Conservation (phyloP, 1,284 basidiomycete genomes). For the Dichomitus squalens region DNA sequence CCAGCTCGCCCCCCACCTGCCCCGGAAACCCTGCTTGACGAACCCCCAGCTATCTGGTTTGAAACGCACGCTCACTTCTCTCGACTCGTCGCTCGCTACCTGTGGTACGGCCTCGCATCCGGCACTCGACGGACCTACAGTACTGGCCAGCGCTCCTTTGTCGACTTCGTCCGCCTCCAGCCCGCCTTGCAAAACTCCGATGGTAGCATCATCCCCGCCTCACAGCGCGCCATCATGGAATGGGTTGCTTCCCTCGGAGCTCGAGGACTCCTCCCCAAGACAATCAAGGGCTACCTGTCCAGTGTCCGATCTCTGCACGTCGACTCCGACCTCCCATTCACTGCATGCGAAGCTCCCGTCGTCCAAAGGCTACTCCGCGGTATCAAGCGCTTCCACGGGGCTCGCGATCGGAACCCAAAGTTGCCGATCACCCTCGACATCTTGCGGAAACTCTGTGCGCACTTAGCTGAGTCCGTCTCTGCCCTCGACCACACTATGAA, state of each 20-base stretch:
- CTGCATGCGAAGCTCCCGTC: conserved; percentile 26
- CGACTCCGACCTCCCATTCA: conserved; percentile 28
- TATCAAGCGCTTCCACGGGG: conserved; percentile 33
- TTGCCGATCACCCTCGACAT: conserved; percentile 29
- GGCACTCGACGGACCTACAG: conserved; percentile 32
- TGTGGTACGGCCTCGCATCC: conserved; percentile 33
- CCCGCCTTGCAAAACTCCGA: conserved; percentile 21
- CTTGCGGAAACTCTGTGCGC: conserved; percentile 12
- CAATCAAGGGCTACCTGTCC: conserved; percentile 35
- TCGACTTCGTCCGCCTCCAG: conserved; percentile 30
- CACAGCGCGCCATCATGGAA: conserved; percentile 28
- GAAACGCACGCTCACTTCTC: conserved; percentile 9
- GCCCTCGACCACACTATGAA: conserved; percentile 14
- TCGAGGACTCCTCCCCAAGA: conserved; percentile 25
- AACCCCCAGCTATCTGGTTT: conserved; percentile 11
- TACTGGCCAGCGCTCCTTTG: conserved; percentile 32
- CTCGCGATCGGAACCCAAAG: conserved; percentile 24
- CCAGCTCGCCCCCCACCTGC: conserved; percentile 4
- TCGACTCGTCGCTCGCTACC: conserved; percentile 6
- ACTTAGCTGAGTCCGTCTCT: conserved; percentile 1
- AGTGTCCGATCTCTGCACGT: conserved; percentile 28
- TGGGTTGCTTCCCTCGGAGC: conserved; percentile 27
- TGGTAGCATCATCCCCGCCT: conserved; percentile 31
- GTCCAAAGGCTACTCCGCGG: conserved; percentile 30
- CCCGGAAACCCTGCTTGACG: neutral